Percentiles rank a stretch among this genome's conserved stretches.
Evolutionary conservation across 2,329 filamentous ascomycete genomes (phyloP).

Genomic region (Pseudonectria foliicola): DNA sequence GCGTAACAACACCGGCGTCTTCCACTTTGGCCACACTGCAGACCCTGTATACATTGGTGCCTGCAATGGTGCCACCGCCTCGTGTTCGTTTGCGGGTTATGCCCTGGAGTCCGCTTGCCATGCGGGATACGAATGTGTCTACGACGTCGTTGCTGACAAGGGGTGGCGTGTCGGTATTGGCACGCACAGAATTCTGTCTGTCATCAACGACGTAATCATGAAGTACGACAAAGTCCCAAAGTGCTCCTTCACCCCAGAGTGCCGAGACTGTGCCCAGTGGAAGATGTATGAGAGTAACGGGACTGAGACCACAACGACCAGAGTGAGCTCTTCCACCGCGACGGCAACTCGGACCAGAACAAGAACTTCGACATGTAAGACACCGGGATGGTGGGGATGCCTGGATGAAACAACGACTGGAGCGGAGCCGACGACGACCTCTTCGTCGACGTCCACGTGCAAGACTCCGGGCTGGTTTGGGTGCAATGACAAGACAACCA

Average conservation of each 20-base stretch:
- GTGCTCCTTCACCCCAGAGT: constrained; percentile 70
- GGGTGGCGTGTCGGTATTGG: constrained; percentile 89
- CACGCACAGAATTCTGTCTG: constrained; percentile 81
- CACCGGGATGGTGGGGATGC: constrained; percentile 88
- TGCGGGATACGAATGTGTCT: constrained; percentile 78
- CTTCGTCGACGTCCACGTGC: constrained; percentile 48
- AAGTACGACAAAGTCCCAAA: constrained; percentile 74
- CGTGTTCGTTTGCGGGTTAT: constrained; percentile 87
- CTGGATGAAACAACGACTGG: constrained; percentile 55
- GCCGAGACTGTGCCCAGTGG: constrained; percentile 87
- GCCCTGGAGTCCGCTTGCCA: constrained; percentile 92
- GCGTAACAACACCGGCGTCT: constrained; percentile 66
- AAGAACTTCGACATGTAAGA: constrained; percentile 79
- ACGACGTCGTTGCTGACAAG: constrained; percentile 85
- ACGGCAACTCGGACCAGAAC: constrained; percentile 62
- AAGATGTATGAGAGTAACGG: constrained; percentile 93
- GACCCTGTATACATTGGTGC: constrained; percentile 92
- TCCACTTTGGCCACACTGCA: constrained; percentile 91
- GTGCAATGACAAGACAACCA: constrained; percentile 44
- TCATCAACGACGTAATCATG: constrained; percentile 81
- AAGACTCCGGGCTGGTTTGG: constrained; percentile 61
- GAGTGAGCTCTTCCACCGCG: constrained; percentile 35
- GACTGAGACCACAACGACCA: constrained; percentile 64
- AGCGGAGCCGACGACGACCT: constrained; percentile 33
- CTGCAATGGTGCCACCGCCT: constrained; percentile 83